Percentiles rank a stretch among this genome's conserved stretches.
These are phyloP conservation scores for Eucalyptus pauciflora DNA, from an alignment of 345 rosid species.

Conservation along the genomic window DNA sequence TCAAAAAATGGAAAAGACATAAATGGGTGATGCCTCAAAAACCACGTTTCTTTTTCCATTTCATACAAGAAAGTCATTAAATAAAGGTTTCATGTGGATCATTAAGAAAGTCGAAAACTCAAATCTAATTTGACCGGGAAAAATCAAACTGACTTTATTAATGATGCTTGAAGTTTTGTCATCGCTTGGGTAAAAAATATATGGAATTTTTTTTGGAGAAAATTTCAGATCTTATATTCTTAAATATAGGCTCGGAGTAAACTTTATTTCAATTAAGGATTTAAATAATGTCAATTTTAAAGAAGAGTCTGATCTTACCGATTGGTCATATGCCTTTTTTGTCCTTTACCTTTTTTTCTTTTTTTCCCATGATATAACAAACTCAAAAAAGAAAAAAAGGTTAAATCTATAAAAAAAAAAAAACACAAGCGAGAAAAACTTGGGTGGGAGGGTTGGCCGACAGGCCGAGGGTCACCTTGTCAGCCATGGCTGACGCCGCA, in stretches of 20 bases:
- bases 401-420: not conserved
- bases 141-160: not conserved
- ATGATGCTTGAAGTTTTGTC: not conserved
- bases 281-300: not conserved
- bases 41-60: not conserved
- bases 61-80: not conserved
- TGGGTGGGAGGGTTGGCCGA: not conserved
- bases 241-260: too few species aligned
- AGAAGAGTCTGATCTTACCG: not conserved
- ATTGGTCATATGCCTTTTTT: too few species aligned
- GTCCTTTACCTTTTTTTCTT: not conserved
- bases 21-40: not conserved
- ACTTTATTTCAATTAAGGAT: not conserved
- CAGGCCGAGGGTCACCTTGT: not conserved
- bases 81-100: not conserved
- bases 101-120: not conserved
- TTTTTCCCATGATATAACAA: too few species aligned
- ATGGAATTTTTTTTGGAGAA: not conserved
- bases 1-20: not conserved
- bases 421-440: too few species aligned
- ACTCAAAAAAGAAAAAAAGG: too few species aligned
- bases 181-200: not conserved
- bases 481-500: not conserved
- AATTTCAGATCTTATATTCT: too few species aligned
- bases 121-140: not conserved